A percentile compares a stretch with the other conserved stretches of the same genome.
Evolutionary conservation across 495 filamentous ascomycete species (phyloP).

Genomic region (Xylaria flabelliformis): DNA sequence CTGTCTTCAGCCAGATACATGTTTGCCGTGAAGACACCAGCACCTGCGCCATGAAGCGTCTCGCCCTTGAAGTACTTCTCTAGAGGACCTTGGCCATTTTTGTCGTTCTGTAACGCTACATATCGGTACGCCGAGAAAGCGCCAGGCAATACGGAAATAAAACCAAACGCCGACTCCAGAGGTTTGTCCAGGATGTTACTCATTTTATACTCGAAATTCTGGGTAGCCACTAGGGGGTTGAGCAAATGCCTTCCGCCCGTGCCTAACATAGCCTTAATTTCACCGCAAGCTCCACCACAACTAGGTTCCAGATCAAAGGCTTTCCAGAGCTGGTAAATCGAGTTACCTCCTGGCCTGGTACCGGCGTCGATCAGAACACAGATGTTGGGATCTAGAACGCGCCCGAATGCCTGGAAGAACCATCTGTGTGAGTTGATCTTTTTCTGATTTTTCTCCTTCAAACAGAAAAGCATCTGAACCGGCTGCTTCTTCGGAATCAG

Average conservation of each 20-base stretch:
- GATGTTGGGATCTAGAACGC: slow-evolving; percentile 91
- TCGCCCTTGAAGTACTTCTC: slow-evolving; percentile 98
- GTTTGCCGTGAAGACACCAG: slow-evolving; percentile 97
- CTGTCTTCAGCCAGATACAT: slow-evolving; percentile 99
- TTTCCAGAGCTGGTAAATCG: slow-evolving; percentile 98
- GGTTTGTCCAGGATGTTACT: slow-evolving; percentile 99
- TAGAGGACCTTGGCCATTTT: slow-evolving; percentile 86
- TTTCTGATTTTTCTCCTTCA: slow-evolving; percentile 99
- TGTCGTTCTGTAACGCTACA: slow-evolving; percentile 94
- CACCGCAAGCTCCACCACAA: slow-evolving; percentile 96
- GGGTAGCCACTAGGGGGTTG: slow-evolving; percentile 93
- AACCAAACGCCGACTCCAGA: slow-evolving; percentile 95
- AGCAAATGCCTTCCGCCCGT: slow-evolving; percentile 85
- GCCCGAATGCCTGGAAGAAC: slow-evolving; percentile 99
- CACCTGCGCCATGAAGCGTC: slow-evolving; percentile 93
- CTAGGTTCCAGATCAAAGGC: slow-evolving; percentile 97
- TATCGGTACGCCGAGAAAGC: slow-evolving; percentile 98
- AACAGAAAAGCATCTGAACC: slow-evolving; percentile 96
- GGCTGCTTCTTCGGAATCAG: slow-evolving; percentile 79
- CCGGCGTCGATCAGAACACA: slow-evolving; percentile 97
- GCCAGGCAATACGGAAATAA: slow-evolving; percentile 95
- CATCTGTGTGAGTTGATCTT: slow-evolving; percentile 99
- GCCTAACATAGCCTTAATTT: slow-evolving; percentile 98
- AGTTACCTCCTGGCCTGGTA: slow-evolving; percentile 89
- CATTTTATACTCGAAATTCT: slow-evolving; percentile 99